Base-by-base conservation (phyloP, 139 green algal genomes). In the Asterochloris sp. region DNA sequence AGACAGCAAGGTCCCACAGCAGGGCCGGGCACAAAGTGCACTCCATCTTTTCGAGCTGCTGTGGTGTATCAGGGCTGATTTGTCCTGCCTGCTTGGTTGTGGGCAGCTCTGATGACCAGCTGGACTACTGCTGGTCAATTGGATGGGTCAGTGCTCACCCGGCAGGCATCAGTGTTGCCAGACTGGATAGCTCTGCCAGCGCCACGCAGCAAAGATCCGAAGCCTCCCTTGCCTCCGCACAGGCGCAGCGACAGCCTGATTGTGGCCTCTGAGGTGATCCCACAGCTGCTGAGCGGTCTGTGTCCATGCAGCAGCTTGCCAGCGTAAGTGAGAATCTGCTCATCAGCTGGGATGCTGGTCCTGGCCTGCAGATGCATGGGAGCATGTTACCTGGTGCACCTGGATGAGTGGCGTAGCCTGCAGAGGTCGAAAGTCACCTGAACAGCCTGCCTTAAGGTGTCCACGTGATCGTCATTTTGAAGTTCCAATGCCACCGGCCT, bases 111-210 rank as follows among this genome's bases (percentile, higher is more conserved):
- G 38, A 54, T 6, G 38, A 54, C 38, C 38, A 54, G 38, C 38
- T 54, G 38, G 6, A 54, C 6, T 6, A 54, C 38, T 54, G 38
- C 38, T 54, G 38, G 38, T 6, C 6, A 6, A 54, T 54, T 54
- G 38, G 38, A 54, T 6, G 6, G 38, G 38, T 54, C 38, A 54
- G 2, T 54, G 38, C 38, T 54, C 38, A 54, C 38, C 11, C 96
- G 87, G 83, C 92, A 97, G 12, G 95, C 95, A 82, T 99, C 94
- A 78, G 96, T 95, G 86, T 99, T 99, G 81, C 91, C 93, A 13
- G 93, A 97, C 23, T 95, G 85, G 77, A 95, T 94, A 9, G 91
- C 92, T 19, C 93, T 89, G 24, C 93, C 95, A n/a, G 95, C 91
- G 19, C 90, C 94, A n/a, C 96, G 90, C 78, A 99, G 90, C 85